phyloP scores from a whole-genome alignment of 352 stramenopile genomes.

The Elongisporangium undulatum region DNA sequence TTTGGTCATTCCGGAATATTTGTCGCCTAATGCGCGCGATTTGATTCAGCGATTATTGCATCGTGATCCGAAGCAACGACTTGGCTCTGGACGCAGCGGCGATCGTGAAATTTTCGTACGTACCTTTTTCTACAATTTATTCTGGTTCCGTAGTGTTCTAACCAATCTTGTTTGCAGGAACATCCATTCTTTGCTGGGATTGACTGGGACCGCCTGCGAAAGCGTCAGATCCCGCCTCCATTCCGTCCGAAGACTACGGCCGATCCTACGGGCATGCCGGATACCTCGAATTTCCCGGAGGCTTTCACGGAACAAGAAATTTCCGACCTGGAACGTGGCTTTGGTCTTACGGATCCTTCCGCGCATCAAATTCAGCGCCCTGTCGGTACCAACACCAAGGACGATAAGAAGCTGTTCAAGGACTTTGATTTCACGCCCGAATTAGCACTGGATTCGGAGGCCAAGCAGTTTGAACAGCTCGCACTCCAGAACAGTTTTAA shows the following conservation, averaged over 20 bases:
- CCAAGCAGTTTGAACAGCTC: slow-evolving; percentile 84
- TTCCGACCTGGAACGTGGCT: slow-evolving; percentile 79
- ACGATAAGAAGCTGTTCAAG: slow-evolving; percentile 78
- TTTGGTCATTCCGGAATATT: slow-evolving; percentile 73
- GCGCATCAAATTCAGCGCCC: slow-evolving; percentile 60
- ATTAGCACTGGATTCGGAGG: slow-evolving; percentile 72
- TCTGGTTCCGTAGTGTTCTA: too few species aligned
- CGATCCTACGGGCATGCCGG: slow-evolving; percentile 63
- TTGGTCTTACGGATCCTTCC: slow-evolving; percentile 45
- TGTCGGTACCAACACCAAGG: slow-evolving; percentile 43
- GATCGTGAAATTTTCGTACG: slow-evolving; percentile 83
- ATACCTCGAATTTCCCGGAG: slow-evolving; percentile 86
- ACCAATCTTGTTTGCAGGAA: slow-evolving; percentile 20
- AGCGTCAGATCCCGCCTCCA: slow-evolving; percentile 70
- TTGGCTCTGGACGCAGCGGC: slow-evolving; percentile 65
- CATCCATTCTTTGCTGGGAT: slow-evolving; percentile 83
- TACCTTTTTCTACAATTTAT: slow-evolving; percentile 4
- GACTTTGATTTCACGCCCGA: slow-evolving; percentile 87
- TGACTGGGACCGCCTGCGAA: slow-evolving; percentile 83
- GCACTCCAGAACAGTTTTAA: slow-evolving; percentile 81
- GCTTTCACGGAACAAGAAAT: slow-evolving; percentile 86
- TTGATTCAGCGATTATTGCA: slow-evolving; percentile 77
- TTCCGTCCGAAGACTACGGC: slow-evolving; percentile 83
- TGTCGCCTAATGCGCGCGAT: slow-evolving; percentile 70
- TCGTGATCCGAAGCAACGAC: slow-evolving; percentile 74